Conservation (phyloP, 305 asterid genomes). For the Lippia alba region DNA sequence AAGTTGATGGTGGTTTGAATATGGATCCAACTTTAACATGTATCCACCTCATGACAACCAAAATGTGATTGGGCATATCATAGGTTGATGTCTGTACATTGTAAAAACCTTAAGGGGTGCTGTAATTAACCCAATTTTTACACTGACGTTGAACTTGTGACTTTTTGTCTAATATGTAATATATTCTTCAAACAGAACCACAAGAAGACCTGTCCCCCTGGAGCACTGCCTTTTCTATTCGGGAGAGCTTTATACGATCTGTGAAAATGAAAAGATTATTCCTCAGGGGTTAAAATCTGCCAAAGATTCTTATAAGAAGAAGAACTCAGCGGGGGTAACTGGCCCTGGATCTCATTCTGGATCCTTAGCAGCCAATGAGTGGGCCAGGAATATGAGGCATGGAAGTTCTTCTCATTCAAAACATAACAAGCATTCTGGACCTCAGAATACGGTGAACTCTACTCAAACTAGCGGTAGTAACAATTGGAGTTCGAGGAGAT, state of each 20-base stretch:
- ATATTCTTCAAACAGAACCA: slow-evolving; percentile 64
- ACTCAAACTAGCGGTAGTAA: slow-evolving; percentile 57
- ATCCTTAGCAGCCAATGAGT: slow-evolving; percentile 61
- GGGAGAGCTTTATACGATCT: slow-evolving; percentile 90
- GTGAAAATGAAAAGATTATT: slow-evolving; percentile 84
- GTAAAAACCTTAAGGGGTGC: slow-evolving; percentile 20
- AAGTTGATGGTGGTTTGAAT: background rate
- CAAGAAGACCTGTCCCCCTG: slow-evolving; percentile 96
- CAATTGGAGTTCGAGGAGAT: slow-evolving; percentile 72
- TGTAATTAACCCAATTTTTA: slow-evolving; percentile 26
- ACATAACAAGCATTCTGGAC: slow-evolving; percentile 78
- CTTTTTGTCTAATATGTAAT: slow-evolving; percentile 26
- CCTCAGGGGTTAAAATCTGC: slow-evolving; percentile 90
- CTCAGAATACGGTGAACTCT: slow-evolving; percentile 55
- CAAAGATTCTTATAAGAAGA: slow-evolving; percentile 73
- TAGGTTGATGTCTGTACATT: slow-evolving; percentile 10
- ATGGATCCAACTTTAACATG: background rate
- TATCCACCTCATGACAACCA: slow-evolving; percentile 5
- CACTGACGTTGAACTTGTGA: slow-evolving; percentile 13
- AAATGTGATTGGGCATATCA: slow-evolving; percentile 10
- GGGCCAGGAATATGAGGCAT: slow-evolving; percentile 61
- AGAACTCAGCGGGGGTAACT: slow-evolving; percentile 48
- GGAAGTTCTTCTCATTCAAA: slow-evolving; percentile 64
- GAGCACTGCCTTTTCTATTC: slow-evolving; percentile 93
- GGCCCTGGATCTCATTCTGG: slow-evolving; percentile 61